phyloP scores from a whole-genome alignment of 2,329 filamentous ascomycete species.

The Cladobotryum protrusum region DNA sequence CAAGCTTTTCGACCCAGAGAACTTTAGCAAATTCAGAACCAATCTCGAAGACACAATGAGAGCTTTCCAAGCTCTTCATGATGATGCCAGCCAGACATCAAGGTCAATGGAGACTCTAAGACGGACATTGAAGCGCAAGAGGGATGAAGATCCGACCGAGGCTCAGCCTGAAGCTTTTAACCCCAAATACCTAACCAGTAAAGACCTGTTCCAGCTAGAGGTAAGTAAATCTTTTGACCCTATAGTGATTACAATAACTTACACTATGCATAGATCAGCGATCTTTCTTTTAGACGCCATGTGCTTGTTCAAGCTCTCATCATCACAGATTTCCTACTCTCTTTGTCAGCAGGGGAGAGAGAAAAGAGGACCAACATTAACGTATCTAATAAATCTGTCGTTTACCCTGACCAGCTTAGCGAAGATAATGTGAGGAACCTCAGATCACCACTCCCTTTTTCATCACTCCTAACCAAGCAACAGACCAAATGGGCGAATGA shows the following conservation, averaged over 20 bases:
- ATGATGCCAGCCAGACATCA: slow-evolving; percentile 38
- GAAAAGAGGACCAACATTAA: slow-evolving; percentile 65
- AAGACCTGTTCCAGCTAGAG: slow-evolving; percentile 92
- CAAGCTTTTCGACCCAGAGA: slow-evolving; percentile 63
- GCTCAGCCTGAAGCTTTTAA: slow-evolving; percentile 60
- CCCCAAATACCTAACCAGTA: slow-evolving; percentile 96
- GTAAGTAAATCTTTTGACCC: slow-evolving; percentile 37
- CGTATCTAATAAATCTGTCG: slow-evolving; percentile 75
- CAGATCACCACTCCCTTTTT: not conserved
- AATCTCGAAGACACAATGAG: slow-evolving; percentile 62
- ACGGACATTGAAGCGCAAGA: slow-evolving; percentile 65
- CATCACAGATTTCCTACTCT: slow-evolving; percentile 90
- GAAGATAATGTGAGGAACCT: slow-evolving; percentile 69
- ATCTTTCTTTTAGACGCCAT: slow-evolving; percentile 88
- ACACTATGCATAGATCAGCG: slow-evolving; percentile 64
- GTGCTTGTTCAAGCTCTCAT: slow-evolving; percentile 94
- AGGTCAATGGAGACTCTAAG: slow-evolving; percentile 57
- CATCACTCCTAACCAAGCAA: slow-evolving; percentile 10
- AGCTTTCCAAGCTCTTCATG: slow-evolving; percentile 47
- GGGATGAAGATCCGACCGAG: slow-evolving; percentile 47
- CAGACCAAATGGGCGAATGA: slow-evolving; percentile 76
- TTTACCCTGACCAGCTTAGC: slow-evolving; percentile 69
- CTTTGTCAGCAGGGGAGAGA: slow-evolving; percentile 75
- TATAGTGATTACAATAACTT: not conserved
- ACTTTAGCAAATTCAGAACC: slow-evolving; percentile 75